phyloP scores from a whole-genome alignment of 148 eudicot species.

The Silene latifolia region DNA sequence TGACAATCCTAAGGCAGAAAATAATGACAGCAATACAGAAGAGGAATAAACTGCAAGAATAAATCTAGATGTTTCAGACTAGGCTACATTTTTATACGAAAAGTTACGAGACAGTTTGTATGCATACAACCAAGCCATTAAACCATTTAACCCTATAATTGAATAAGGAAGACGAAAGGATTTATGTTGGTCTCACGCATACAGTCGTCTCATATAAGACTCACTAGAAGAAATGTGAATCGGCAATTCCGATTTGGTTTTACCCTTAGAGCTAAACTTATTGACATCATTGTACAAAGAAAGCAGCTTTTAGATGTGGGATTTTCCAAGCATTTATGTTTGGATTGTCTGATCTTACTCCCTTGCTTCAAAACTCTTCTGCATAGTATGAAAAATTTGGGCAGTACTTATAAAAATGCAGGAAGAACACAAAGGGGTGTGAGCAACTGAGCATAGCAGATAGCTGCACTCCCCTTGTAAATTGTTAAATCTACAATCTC shows the following conservation, averaged over 20 bases:
- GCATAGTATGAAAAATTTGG: too few relatives aligned
- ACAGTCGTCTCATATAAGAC: too few relatives aligned
- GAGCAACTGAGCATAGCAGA: too few relatives aligned
- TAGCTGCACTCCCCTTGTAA: too few relatives aligned
- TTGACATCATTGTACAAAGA: not conserved
- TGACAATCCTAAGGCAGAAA: slow-evolving; percentile 21
- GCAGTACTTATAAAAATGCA: too few relatives aligned
- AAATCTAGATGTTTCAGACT: slow-evolving; percentile 13
- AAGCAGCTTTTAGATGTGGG: not conserved
- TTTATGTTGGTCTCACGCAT: too few relatives aligned
- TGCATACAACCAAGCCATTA: not conserved
- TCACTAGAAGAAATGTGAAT: too few relatives aligned
- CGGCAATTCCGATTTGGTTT: too few relatives aligned
- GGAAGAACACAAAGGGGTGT: too few relatives aligned
- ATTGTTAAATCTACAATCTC: not conserved
- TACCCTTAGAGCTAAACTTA: not conserved
- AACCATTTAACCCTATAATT: not conserved
- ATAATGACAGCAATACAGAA: not conserved
- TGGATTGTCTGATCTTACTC: too few relatives aligned
- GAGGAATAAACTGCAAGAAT: not conserved
- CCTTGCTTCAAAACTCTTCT: too few relatives aligned
- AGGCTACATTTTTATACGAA: slow-evolving; percentile 1
- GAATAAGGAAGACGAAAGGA: not conserved
- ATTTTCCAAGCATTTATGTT: too few relatives aligned
- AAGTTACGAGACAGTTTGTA: not conserved